Evolutionary conservation across 106 monocot species (phyloP).

Genomic region (Posidonia australis): DNA sequence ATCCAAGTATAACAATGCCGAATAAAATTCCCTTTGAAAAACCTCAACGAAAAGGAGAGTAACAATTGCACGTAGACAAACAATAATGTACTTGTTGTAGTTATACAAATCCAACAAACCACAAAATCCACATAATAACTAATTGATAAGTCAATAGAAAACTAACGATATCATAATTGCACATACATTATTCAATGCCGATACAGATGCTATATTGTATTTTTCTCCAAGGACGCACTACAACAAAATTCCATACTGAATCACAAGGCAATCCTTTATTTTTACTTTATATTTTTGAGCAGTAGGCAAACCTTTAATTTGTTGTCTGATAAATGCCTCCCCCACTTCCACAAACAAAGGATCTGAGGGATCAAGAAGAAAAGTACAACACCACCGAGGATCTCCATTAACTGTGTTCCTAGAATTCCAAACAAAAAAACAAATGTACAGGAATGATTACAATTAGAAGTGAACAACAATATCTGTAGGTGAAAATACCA

Average conservation of each 20-base stretch:
- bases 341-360: constrained; percentile 82
- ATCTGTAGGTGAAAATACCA: not conserved
- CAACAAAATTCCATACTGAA: too few relatives aligned
- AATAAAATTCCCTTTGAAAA: too few relatives aligned
- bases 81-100: too few relatives aligned
- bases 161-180: too few relatives aligned
- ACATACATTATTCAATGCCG: not conserved
- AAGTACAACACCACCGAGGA: constrained; percentile 92
- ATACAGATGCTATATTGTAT: not conserved
- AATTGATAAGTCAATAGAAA: not conserved
- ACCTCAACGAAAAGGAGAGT: too few relatives aligned
- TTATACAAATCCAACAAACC: not conserved
- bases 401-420: constrained; percentile 95
- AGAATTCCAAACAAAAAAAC: constrained; percentile 4
- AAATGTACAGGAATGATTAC: not conserved
- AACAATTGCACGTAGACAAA: too few relatives aligned
- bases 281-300: too few relatives aligned
- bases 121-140: not conserved
- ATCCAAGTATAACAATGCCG: too few relatives aligned
- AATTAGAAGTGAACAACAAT: not conserved
- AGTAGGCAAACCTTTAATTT: constrained; percentile 67
- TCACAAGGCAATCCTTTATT: constrained; percentile 9
- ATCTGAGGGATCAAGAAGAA: constrained; percentile 90
- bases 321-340: constrained; percentile 68
- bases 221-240: not conserved